A percentile compares a stretch with the other conserved stretches of the same genome.
Conservation (phyloP, 495 filamentous ascomycete genomes). For the Lophiostoma macrostomum region DNA sequence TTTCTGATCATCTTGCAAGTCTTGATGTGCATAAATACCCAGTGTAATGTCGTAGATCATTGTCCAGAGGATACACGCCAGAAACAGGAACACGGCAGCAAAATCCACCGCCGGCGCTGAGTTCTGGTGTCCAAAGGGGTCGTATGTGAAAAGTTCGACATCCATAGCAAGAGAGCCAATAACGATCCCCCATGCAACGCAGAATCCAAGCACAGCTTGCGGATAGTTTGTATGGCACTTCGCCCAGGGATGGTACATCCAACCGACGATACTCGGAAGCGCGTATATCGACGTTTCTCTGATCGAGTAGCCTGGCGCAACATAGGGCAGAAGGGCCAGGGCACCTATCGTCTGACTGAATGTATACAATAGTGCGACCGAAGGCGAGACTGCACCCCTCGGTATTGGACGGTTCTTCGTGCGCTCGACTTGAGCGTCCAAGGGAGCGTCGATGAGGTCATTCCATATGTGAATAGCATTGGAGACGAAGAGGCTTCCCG, state of each 20-base stretch:
- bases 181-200: too few species aligned
- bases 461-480: constrained; percentile 45
- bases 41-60: constrained; percentile 50
- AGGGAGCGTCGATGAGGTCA: constrained; percentile 45
- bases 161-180: too few species aligned
- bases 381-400: constrained; percentile 45
- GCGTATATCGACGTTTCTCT: background rate
- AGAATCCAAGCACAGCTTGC: too few species aligned
- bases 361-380: constrained; percentile 38
- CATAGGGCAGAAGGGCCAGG: background rate
- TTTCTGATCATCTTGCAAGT: constrained; percentile 46
- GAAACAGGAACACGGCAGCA: constrained; percentile 24
- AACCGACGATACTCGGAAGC: constrained; percentile 4
- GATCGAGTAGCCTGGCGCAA: too few species aligned
- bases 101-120: background rate
- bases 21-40: constrained; percentile 49
- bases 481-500: constrained; percentile 38
- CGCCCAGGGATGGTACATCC: too few species aligned
- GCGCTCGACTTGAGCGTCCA: constrained; percentile 45
- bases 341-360: constrained; percentile 1
- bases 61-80: constrained; percentile 41
- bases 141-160: background rate
- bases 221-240: too few species aligned
- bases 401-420: constrained; percentile 46
- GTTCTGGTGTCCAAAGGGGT: background rate